A percentile compares a stretch with the other conserved stretches of the same genome.
These are phyloP conservation scores for Scheffersomyces stipitis DNA, from an alignment of 805 yeast species.

Conservation along the genomic window DNA sequence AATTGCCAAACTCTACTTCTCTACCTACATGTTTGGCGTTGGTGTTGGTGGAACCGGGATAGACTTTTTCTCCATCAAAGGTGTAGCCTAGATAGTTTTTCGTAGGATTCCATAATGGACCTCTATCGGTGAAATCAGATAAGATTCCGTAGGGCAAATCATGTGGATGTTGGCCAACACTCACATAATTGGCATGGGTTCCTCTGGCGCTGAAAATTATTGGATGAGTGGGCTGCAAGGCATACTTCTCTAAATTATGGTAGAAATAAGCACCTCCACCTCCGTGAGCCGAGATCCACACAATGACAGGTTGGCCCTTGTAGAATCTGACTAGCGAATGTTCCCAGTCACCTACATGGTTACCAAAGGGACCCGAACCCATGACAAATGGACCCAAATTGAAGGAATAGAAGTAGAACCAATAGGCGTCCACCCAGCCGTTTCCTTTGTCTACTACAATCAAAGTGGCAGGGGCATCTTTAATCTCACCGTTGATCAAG, in stretches of 20 bases:
- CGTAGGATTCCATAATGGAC: constrained; percentile 93
- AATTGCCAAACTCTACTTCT: constrained; percentile 57
- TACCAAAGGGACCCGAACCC: constrained; percentile 97
- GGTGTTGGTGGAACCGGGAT: constrained; percentile 39
- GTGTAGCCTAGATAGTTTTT: constrained; percentile 80
- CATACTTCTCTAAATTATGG: constrained; percentile 68
- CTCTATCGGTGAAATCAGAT: constrained; percentile 92
- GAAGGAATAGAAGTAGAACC: constrained; percentile 95
- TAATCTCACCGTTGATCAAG: constrained; percentile 66
- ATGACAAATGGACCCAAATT: constrained; percentile 94
- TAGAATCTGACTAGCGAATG: constrained; percentile 85
- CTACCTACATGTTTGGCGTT: constrained; percentile 51
- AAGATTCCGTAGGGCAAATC: constrained; percentile 91
- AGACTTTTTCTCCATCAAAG: constrained; percentile 57
- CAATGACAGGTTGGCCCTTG: constrained; percentile 73
- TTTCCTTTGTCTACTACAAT: constrained; percentile 90
- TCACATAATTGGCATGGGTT: constrained; percentile 94
- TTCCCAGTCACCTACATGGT: constrained; percentile 98
- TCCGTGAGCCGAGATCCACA: constrained; percentile 98
- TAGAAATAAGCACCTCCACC: constrained; percentile 91
- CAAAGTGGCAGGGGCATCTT: constrained; percentile 75
- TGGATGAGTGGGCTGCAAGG: constrained; percentile 51
- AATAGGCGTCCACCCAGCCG: constrained; percentile 92
- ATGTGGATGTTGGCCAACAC: constrained; percentile 95
- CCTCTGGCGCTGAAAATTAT: constrained; percentile 90